Base-by-base conservation (phyloP, 495 filamentous ascomycete genomes). In the Wilcoxina mikolae region DNA sequence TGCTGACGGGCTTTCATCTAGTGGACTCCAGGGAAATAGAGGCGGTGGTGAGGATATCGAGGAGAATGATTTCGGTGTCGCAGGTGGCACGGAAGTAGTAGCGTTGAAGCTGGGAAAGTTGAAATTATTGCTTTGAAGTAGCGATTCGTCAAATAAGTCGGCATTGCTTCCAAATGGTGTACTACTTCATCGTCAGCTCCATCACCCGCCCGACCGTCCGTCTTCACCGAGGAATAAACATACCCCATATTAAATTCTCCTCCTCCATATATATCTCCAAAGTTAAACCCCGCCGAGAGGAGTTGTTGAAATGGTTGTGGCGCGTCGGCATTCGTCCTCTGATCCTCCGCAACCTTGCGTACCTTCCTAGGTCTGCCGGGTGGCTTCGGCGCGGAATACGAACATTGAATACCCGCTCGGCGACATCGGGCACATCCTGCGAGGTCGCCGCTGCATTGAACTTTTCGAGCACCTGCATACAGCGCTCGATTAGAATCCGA, bases 361-460 rank as follows among this genome's bases (percentile, higher is more conserved):
- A 54, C n/a, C 25, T 54, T 54, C 22, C 51, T 43, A 17, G 51
- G 51, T 11, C 51, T 12, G 9, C 51, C 51, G 5, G 51, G 51
- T 17, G 35, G 51, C 39, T 54, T 54, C 39, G 51, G 51, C 24
- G 51, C 38, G 24, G 51, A 54, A 25, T 54, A 54, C n/a, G 24
- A n/a, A 24, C 51, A 54, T 26, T 11, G 35, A 20, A 54, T 45
- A 45, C 25, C 35, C 1, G 51, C 33, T 33, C 51, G 51, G 29
- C 51, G 51, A 35, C 51, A 54, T 3, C 51, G 51, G 5, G 15
- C 25, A 24, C 51, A 54, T 44, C 51, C 51, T 26, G 51, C 29
- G 18, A 20, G 1, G 22, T 54, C 51, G 27, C 51, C 51, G 25
- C 38, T 44, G 25, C 51, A 54, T 20, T 43, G 39, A 1, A 54